Base-by-base conservation (phyloP, 805 yeast genomes). In the Debaryomyces maramus region DNA sequence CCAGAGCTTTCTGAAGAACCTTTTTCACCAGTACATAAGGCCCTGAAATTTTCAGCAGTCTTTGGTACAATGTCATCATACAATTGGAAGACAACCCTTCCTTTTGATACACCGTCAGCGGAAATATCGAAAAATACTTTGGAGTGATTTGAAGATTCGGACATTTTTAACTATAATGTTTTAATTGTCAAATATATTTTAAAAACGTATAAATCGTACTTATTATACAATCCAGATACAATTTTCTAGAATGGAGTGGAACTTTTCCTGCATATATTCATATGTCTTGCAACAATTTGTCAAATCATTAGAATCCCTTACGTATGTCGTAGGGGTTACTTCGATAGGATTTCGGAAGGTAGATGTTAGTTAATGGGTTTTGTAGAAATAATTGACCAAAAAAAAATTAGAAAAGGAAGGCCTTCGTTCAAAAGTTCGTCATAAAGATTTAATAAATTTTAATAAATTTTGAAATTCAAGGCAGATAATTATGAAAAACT, bases 1-100 rank as follows among this genome's bases (percentile, higher is more conserved):
- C 93, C 95, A 2, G 73, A 59, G 34, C 55, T 50, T 11, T 83
- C 81, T 7, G 61, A 59, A 4, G 14, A 40, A 23, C 95, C 95
- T 53, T 83, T 81, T 58, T 88, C 95, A 18, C 97, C 97, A 29
- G 96, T 84, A 64, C 95, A 84, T 41, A 91, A 68, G 4, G 91
- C 88, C 45, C 88, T 76, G 73, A 90, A 90, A 67, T 90, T 90
- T 55, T 87, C 96, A 8, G 91, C 85, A 1, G 97, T 88, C 59
- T 81, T 84, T 38, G 97, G 97, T 9, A 85, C 95, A 21, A 84
- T 74, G 49, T 82, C 88, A 43, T 70, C 63, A 67, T 66, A 83
- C 32, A 91, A 71, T 58, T 88, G 89, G 58, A 91, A 81, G 9
- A 83, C 84, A 32, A 86, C 75, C 54, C 95, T 80, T 24, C 97